Percentiles rank a stretch among this genome's conserved stretches.
These are phyloP conservation scores for Tuber melanosporum DNA, from an alignment of 495 filamentous ascomycete genomes.

Conservation along the genomic window DNA sequence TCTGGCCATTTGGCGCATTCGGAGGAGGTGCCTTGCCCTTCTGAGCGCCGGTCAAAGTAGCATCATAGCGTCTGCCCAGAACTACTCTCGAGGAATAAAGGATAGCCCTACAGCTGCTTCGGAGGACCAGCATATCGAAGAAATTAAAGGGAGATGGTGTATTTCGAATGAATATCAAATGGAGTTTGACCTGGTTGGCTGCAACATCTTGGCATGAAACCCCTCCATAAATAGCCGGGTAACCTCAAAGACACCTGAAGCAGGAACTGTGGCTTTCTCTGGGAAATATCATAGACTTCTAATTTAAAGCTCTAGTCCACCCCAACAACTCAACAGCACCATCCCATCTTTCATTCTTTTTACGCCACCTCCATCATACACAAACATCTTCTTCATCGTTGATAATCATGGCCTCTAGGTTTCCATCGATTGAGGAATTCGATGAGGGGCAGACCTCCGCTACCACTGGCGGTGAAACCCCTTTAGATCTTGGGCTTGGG, in stretches of 20 bases:
- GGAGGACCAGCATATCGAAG: conserved; percentile 27
- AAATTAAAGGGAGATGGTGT: conserved; percentile 22
- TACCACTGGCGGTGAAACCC: conserved; percentile 26
- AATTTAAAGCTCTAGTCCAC: conserved; percentile 14
- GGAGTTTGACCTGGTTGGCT: background rate
- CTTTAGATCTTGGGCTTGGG: conserved; percentile 42
- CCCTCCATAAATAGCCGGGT: background rate
- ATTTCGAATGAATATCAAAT: background rate
- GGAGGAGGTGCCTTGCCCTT: conserved; percentile 8
- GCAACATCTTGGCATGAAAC: background rate
- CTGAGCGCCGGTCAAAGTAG: conserved; percentile 19
- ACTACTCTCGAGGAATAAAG: conserved; percentile 11
- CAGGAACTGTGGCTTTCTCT: conserved; percentile 40
- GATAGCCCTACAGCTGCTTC: conserved; percentile 17
- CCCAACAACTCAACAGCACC: conserved; percentile 9
- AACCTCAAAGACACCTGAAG: background rate
- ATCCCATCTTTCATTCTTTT: conserved; percentile 2
- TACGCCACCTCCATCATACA: conserved; percentile 3
- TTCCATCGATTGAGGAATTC: conserved; percentile 94
- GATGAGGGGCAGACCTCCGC: conserved; percentile 65
- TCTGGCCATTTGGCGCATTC: conserved; percentile 6
- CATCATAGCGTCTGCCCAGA: conserved; percentile 15
- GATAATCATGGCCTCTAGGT: conserved; percentile 79
- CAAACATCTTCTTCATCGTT: conserved; percentile 14
- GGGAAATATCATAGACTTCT: conserved; percentile 12